Conservation (phyloP, 2,329 filamentous ascomycete genomes). For the Dendrostoma leiphaemia region DNA sequence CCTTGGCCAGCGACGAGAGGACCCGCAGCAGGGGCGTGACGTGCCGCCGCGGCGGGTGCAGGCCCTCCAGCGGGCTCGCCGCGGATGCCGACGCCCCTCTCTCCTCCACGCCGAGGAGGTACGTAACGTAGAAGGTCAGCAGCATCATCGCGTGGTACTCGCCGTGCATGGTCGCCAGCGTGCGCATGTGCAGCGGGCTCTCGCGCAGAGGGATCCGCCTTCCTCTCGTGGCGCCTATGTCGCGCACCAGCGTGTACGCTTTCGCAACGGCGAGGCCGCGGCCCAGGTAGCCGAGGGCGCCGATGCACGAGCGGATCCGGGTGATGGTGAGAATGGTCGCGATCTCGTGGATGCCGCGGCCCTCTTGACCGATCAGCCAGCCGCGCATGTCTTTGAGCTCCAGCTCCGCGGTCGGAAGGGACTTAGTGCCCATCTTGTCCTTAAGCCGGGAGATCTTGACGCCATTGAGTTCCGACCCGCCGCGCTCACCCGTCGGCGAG, state of each 20-base stretch:
- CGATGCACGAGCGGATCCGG: slow-evolving; percentile 55
- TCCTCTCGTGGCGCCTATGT: slow-evolving; percentile 44
- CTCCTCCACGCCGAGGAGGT: slow-evolving; percentile 53
- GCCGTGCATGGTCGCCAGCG: slow-evolving; percentile 53
- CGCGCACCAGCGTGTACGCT: slow-evolving; percentile 56
- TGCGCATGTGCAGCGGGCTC: slow-evolving; percentile 56
- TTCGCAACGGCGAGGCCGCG: slow-evolving; percentile 56
- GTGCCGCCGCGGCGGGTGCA: slow-evolving; percentile 34
- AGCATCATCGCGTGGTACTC: slow-evolving; percentile 57
- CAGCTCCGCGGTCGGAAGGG: slow-evolving; percentile 71
- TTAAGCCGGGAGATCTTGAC: slow-evolving; percentile 68
- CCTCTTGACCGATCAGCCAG: slow-evolving; percentile 65
- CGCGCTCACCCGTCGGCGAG: slow-evolving; percentile 18
- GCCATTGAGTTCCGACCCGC: slow-evolving; percentile 57
- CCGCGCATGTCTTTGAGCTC: slow-evolving; percentile 62
- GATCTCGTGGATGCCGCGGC: slow-evolving; percentile 67
- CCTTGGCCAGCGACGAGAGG: slow-evolving; percentile 60
- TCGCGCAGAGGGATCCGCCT: slow-evolving; percentile 46
- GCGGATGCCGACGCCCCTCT: slow-evolving; percentile 28
- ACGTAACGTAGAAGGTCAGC: slow-evolving; percentile 51
- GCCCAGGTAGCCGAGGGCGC: slow-evolving; percentile 50
- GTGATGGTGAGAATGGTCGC: slow-evolving; percentile 67
- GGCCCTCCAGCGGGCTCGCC: slow-evolving; percentile 17
- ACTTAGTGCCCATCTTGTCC: slow-evolving; percentile 68
- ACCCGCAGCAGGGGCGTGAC: slow-evolving; percentile 49